phyloP scores from a whole-genome alignment of 2,329 filamentous ascomycete genomes.

The Ophiostoma tasmaniense region DNA sequence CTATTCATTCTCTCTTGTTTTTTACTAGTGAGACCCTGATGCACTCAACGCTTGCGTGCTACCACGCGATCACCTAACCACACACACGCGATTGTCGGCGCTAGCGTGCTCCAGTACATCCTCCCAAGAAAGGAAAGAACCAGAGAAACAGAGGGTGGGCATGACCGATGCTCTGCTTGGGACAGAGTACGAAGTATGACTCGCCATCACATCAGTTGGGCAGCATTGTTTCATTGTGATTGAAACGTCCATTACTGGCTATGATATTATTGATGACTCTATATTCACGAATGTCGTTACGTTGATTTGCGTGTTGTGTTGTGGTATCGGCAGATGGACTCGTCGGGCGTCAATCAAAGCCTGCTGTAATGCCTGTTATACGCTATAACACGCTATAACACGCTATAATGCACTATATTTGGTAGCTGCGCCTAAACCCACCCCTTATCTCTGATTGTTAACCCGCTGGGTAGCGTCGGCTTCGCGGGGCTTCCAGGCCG shows the following conservation, averaged over 20 bases:
- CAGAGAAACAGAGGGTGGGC: too few relatives aligned
- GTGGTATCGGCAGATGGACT: too few relatives aligned
- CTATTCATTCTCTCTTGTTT: not conserved
- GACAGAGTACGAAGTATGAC: too few relatives aligned
- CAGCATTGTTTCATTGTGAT: not conserved
- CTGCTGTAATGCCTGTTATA: too few relatives aligned
- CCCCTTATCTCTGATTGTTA: not conserved
- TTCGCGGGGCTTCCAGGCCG: not conserved
- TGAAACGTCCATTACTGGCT: not conserved
- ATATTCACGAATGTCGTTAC: not conserved
- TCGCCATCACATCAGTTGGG: not conserved
- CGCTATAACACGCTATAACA: too few relatives aligned
- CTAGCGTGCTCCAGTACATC: too few relatives aligned
- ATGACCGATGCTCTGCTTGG: slow-evolving; percentile 3
- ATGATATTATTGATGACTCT: not conserved
- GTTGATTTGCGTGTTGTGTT: not conserved
- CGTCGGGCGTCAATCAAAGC: not conserved
- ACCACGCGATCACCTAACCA: not conserved
- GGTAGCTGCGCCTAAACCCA: too few relatives aligned
- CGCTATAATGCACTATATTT: too few relatives aligned
- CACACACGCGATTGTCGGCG: not conserved
- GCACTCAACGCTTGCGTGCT: not conserved
- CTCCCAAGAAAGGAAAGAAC: too few relatives aligned
- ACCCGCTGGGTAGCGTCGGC: not conserved
- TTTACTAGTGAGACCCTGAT: too few relatives aligned